These are phyloP conservation scores for Saccharomycopsis fibuligera DNA, from an alignment of 805 yeast species.

Conservation along the genomic window DNA sequence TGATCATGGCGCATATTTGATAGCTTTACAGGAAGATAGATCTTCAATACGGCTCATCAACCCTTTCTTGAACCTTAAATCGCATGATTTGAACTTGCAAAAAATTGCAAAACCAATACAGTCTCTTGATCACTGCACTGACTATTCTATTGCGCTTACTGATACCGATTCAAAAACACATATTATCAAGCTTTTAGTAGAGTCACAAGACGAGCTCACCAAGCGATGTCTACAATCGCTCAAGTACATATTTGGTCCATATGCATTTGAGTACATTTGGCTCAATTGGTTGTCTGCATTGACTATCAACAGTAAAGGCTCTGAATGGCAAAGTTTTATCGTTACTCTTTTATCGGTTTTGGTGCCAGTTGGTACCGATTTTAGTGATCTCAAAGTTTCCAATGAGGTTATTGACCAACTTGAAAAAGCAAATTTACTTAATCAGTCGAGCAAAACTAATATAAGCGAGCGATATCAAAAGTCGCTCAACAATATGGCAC, in stretches of 20 bases:
- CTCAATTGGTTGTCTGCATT: conserved; percentile 56
- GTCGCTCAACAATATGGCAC: conserved; percentile 47
- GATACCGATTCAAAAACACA: conserved; percentile 23
- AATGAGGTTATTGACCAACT: background rate
- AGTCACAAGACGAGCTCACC: conserved; percentile 42
- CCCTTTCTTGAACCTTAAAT: conserved; percentile 47
- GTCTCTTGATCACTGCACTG: conserved; percentile 24
- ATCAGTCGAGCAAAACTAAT: conserved; percentile 13
- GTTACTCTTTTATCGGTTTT: conserved; percentile 44
- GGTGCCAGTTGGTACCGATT: conserved; percentile 37
- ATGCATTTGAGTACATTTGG: conserved; percentile 52
- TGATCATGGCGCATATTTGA: conserved; percentile 38
- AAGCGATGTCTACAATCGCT: conserved; percentile 42
- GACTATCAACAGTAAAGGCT: conserved; percentile 23
- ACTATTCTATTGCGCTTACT: conserved; percentile 25
- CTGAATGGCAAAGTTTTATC: conserved; percentile 59
- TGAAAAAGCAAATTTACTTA: background rate
- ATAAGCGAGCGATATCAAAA: background rate
- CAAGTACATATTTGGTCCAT: conserved; percentile 50
- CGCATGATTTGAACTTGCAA: conserved; percentile 21
- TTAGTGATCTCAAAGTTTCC: conserved; percentile 21
- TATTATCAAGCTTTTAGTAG: conserved; percentile 33
- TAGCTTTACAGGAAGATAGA: conserved; percentile 33
- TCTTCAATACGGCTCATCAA: conserved; percentile 38
- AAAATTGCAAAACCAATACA: conserved; percentile 24